phyloP scores from a whole-genome alignment of 768 basidiomycete species.

The Serendipita sp. region DNA sequence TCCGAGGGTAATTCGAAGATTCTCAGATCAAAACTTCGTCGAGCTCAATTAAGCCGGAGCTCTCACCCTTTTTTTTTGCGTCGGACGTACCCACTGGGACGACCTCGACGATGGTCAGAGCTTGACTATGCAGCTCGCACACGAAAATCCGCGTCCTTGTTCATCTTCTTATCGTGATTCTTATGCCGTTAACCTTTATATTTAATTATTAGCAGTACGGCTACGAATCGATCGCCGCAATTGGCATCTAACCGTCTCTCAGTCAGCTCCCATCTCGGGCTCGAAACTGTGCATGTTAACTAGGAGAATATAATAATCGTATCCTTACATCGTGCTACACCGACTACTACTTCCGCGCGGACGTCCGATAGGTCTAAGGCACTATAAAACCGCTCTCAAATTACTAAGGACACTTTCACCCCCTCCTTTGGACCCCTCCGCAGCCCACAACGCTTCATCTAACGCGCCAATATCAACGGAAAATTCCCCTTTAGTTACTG shows the following conservation, averaged over 20 bases:
- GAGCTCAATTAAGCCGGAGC: conserved; percentile 6
- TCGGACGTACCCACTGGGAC: not conserved
- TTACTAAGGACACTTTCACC: not conserved
- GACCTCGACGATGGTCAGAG: not conserved
- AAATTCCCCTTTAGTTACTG: no score
- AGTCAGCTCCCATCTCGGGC: no score
- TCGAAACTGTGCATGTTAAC: no score
- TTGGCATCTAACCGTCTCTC: no score
- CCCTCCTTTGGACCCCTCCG: not conserved
- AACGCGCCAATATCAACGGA: no score
- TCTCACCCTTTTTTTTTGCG: not conserved
- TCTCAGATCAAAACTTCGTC: not conserved
- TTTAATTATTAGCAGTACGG: no score
- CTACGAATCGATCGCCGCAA: no score
- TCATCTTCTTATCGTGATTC: no score
- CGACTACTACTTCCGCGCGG: not conserved
- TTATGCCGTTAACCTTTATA: no score
- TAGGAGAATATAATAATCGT: no score
- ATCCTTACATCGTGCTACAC: no score
- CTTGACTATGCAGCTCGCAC: conserved; percentile 4
- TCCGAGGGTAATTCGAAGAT: not conserved
- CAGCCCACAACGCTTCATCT: not conserved
- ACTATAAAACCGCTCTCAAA: not conserved
- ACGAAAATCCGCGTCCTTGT: not conserved
- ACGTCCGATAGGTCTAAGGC: not conserved